These are phyloP conservation scores for Plantago rigida DNA, from an alignment of 305 asterid species.

Conservation along the genomic window DNA sequence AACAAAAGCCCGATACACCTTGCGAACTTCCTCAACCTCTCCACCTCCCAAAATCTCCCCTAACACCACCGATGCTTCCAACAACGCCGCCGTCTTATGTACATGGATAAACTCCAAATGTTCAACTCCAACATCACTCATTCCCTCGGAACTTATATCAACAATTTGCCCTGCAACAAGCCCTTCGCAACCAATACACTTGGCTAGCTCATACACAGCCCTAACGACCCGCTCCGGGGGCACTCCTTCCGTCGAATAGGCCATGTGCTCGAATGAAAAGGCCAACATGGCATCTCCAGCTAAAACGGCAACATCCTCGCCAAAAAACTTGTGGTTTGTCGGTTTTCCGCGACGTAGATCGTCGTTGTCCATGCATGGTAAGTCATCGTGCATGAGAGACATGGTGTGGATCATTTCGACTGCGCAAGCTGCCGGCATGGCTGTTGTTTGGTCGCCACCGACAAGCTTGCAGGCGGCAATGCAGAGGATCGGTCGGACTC, in stretches of 20 bases:
- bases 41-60: constrained; percentile 46
- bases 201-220: constrained; percentile 40
- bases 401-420: constrained; percentile 65
- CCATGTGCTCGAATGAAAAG: constrained; percentile 53
- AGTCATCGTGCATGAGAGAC: constrained; percentile 65
- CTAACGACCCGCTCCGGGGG: constrained; percentile 35
- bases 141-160: constrained; percentile 43
- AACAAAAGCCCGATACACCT: constrained; percentile 41
- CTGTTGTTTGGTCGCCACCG: constrained; percentile 41
- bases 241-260: constrained; percentile 31
- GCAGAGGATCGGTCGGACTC: constrained; percentile 49
- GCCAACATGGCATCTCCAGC: constrained; percentile 62
- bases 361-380: constrained; percentile 73
- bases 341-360: constrained; percentile 59
- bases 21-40: constrained; percentile 36
- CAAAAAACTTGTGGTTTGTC: constrained; percentile 53
- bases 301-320: constrained; percentile 47
- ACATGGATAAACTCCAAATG: constrained; percentile 39
- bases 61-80: constrained; percentile 38
- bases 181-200: constrained; percentile 43
- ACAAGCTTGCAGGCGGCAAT: constrained; percentile 53
- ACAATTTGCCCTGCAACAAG: constrained; percentile 48
- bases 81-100: constrained; percentile 39
- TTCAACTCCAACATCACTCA: constrained; percentile 37
- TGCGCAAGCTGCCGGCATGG: constrained; percentile 70